These are phyloP conservation scores for Knufia fluminis DNA, from an alignment of 2,329 filamentous ascomycete species.

Conservation along the genomic window DNA sequence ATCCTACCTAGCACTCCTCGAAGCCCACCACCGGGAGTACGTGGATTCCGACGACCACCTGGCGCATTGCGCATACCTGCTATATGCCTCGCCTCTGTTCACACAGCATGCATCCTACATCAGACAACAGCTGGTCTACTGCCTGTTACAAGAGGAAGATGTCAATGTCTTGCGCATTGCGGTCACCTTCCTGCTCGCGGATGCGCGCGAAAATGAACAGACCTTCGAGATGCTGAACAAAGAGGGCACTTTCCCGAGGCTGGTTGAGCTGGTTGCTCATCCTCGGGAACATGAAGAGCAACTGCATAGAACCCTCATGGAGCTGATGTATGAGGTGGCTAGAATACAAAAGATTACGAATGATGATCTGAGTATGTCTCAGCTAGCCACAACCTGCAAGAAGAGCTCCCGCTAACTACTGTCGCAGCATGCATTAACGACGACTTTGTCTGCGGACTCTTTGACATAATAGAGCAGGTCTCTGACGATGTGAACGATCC, in stretches of 20 bases:
- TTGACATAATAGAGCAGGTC: slow-evolving; percentile 76
- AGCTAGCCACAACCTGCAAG: not conserved
- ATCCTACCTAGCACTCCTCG: slow-evolving; percentile 62
- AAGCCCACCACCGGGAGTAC: slow-evolving; percentile 9
- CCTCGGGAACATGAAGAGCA: slow-evolving; percentile 52
- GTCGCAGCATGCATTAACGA: slow-evolving; percentile 53
- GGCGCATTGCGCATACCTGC: slow-evolving; percentile 66
- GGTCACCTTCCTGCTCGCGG: slow-evolving; percentile 73
- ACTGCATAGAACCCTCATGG: slow-evolving; percentile 71
- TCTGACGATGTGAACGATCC: slow-evolving; percentile 84
- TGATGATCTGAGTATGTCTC: slow-evolving; percentile 62
- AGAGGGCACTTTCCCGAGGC: slow-evolving; percentile 71
- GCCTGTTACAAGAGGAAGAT: slow-evolving; percentile 83
- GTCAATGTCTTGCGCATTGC: slow-evolving; percentile 70
- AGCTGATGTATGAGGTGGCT: slow-evolving; percentile 93
- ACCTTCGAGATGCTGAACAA: slow-evolving; percentile 81
- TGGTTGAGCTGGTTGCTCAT: slow-evolving; percentile 70
- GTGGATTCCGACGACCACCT: slow-evolving; percentile 57
- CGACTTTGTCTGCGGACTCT: slow-evolving; percentile 71
- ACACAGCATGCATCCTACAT: slow-evolving; percentile 70
- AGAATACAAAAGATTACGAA: slow-evolving; percentile 72
- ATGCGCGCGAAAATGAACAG: slow-evolving; percentile 67
- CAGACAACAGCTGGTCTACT: slow-evolving; percentile 84
- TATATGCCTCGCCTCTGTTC: slow-evolving; percentile 70
- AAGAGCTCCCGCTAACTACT: slow-evolving; percentile 8